Evolutionary conservation across 2,329 filamentous ascomycete species (phyloP), one percentile per base, ranked within the genome.

Genomic region (Penicillium verrucosum): DNA sequence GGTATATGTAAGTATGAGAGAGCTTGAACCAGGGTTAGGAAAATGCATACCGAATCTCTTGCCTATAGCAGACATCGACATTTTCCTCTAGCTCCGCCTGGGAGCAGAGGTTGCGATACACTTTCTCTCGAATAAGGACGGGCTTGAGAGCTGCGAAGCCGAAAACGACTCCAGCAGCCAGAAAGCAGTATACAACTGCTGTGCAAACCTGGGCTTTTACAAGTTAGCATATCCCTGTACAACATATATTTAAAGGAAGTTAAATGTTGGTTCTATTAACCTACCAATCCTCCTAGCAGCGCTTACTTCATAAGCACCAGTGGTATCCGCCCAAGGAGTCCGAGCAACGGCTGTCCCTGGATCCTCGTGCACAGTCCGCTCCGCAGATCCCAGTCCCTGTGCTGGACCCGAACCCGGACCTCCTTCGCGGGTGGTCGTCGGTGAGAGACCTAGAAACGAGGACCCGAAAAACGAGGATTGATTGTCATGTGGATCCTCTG

Each of bases 91-190:
- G 61, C 67, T 82, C 80, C 50, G 80, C 71, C 44, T 75, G 61
- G 23, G 80, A 80, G 68, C 89, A 93, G 36, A 81, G 73, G 48
- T 88, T 80, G 49, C 79, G 78, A 73, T 93, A 92, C 16, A 89
- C 87, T 8, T 85, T 85, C 71, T 92, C 86, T n/a, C 79, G 75
- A 59, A 92, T 87, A 34, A 94, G 78, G 14, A 94, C 85, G 0
- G 90, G 89, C 70, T 94, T 95, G 61, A 95, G 78, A 12, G 90
- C 90, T 25, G 90, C 90, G 73, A 91, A 94, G 36, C 90, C 90
- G 73, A 94, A 94, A 18, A 93, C 87, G 42, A 92, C 79, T 2
- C 90, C 92, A 3, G 92, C 88, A 4, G 89, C 86, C 54, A 95
- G 81, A 36, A 92, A 82, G 72, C 89, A 93, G 70, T 89, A 89